Evolutionary conservation across 2,329 filamentous ascomycete species (phyloP).

Genomic region (Diaporthe vexans): DNA sequence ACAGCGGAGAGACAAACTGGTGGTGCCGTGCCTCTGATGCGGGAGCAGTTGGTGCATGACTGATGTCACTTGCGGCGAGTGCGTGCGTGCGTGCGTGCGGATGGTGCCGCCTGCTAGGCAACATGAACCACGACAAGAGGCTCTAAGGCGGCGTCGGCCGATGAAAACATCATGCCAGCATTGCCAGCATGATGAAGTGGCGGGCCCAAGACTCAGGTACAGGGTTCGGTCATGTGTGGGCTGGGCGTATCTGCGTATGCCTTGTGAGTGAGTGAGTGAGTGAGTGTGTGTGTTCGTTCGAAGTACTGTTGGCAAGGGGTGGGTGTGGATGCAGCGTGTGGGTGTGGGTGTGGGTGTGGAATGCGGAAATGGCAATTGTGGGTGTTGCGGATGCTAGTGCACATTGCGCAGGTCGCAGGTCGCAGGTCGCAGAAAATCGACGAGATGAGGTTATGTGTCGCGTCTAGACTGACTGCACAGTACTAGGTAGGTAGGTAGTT

Average conservation of each 20-base stretch:
- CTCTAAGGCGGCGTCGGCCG: slow-evolving; percentile 11
- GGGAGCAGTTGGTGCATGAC: background rate
- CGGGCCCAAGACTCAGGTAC: background rate
- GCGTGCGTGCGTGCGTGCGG: background rate
- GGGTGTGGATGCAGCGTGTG: too few relatives aligned
- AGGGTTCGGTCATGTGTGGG: slow-evolving; percentile 1
- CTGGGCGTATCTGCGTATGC: too few relatives aligned
- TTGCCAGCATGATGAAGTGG: background rate
- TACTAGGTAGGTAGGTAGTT: too few relatives aligned
- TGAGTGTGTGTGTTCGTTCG: background rate
- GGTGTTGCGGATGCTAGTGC: too few relatives aligned
- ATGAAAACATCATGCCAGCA: background rate
- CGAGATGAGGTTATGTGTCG: slow-evolving; percentile 30
- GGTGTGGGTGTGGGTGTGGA: background rate
- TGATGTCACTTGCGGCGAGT: background rate
- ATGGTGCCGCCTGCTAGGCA: slow-evolving; percentile 12
- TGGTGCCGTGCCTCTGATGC: background rate
- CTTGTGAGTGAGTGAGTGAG: too few relatives aligned
- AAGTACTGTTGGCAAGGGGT: background rate
- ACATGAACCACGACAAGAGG: slow-evolving; percentile 2
- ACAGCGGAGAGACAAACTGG: slow-evolving; percentile 27
- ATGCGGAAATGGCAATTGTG: too few relatives aligned
- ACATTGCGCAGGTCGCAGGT: background rate
- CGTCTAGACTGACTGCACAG: background rate
- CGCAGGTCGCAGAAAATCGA: slow-evolving; percentile 13